Evolutionary conservation across 2,329 filamentous ascomycete genomes (phyloP).

Genomic region (Capronia coronata): DNA sequence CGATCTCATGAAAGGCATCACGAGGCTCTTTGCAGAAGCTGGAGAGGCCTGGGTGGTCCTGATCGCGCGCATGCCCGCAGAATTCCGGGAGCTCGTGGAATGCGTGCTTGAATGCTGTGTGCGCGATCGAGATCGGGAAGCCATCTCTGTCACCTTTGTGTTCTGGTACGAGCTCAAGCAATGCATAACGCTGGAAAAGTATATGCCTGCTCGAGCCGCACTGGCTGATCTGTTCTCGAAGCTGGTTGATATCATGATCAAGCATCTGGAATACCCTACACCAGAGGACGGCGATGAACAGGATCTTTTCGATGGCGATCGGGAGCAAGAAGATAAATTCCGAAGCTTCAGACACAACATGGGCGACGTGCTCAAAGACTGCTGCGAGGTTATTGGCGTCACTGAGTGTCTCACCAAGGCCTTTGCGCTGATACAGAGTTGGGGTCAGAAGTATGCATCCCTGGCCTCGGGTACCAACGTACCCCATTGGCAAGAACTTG

Average conservation of each 20-base stretch:
- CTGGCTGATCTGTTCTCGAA: constrained; percentile 77
- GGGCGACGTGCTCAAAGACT: constrained; percentile 96
- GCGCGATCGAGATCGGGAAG: constrained; percentile 80
- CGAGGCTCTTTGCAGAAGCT: constrained; percentile 84
- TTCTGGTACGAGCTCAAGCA: constrained; percentile 99
- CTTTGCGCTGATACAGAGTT: constrained; percentile 74
- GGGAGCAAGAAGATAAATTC: constrained; percentile 94
- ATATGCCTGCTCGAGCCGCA: constrained; percentile 70
- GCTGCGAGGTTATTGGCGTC: constrained; percentile 91
- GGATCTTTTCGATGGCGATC: constrained; percentile 91
- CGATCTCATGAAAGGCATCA: constrained; percentile 80
- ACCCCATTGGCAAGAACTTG: constrained; percentile 92
- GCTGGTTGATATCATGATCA: constrained; percentile 87
- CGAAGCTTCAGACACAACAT: constrained; percentile 93
- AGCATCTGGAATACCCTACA: constrained; percentile 78
- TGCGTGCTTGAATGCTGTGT: constrained; percentile 86
- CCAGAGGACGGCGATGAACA: constrained; percentile 66
- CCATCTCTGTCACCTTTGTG: constrained; percentile 85
- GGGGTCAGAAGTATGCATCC: constrained; percentile 75
- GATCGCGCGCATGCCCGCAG: constrained; percentile 72
- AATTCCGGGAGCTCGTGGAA: constrained; percentile 82
- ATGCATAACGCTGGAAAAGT: constrained; percentile 84
- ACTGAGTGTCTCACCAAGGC: constrained; percentile 87
- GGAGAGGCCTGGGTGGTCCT: constrained; percentile 91
- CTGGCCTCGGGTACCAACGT: constrained; percentile 68